Evolutionary conservation across 2,329 filamentous ascomycete species (phyloP), one percentile per base, ranked within the genome.

Genomic region (Cercospora beticola): DNA sequence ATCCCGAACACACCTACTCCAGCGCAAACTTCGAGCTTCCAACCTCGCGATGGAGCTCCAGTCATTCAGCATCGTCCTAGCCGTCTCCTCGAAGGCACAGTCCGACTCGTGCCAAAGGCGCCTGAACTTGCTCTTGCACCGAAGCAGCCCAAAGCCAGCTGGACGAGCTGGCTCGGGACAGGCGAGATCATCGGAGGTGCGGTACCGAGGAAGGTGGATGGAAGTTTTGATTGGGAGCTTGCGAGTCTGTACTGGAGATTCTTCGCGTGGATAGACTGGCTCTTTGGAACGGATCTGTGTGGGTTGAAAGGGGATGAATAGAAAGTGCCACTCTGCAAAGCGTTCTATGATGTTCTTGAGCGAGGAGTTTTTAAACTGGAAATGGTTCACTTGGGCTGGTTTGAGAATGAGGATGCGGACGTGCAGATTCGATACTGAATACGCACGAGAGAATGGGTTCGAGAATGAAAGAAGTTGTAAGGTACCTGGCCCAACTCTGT

Each of bases 161-260:
- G 76, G 77, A 62, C 71, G 30, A 65, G 72, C 68, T 78, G 83
- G 40, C 75, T 85, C 59, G 82, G 82, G 6, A 79, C 78, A 8
- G 80, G 80, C 7, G 81, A 82, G 74, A 88, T 94, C 79, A 93
- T 94, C 75, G 92, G 92, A 5, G 89, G 88, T 76, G 86, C 90
- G 77, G 88, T 94, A 46, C 92, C 92, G 7, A 85, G 90, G 52
- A 90, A 86, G 64, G 90, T 93, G 64, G 83, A 86, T 54, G 92
- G 92, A 67, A 88, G 88, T 52, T 94, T 97, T 74, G 94, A 97
- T 79, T 91, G 89, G 83, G 87, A 87, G 52, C 83, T 82, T 57
- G 87, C 87, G 6, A 86, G 85, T 71, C 74, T 84, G 65, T 90
- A 89, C 72, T 90, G 88, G 88, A 79, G 82, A 26, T 81, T 88